Evolutionary conservation across 1,284 basidiomycete species (phyloP), one percentile per base, ranked within the genome.

Genomic region (Calocybe gambosa): DNA sequence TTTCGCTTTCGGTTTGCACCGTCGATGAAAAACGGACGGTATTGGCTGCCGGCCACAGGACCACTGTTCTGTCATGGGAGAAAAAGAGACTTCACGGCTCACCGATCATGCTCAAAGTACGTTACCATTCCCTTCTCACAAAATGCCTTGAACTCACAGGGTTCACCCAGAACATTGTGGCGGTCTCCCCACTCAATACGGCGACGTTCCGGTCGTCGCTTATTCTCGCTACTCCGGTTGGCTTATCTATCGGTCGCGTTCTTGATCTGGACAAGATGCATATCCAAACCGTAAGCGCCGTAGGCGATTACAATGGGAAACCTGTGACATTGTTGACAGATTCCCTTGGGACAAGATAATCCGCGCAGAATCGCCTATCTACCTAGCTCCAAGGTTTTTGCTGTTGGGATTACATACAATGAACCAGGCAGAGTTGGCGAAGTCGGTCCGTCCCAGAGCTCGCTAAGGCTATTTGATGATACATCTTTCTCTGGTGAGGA

Each of bases 251-350:
- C 36, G 85, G 85, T 8, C 70, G 68, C 13, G 70, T 91, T 12
- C 69, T 70, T n/a, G 78, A 83, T 46, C 67, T 91, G 8, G 83
- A 89, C 57, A 89, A 89, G 66, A 74, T 92, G 61, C 87, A 93
- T 54, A 82, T 93, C 31, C 79, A 83, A 50, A 78, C 88, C 25
- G 85, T 91, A 59, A 50, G 77, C 59, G 28, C 15, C 29, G 6
- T 23, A 2, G 23, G 15, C 12, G 15, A 15, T 5, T 34, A 5
- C 15, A 34, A 34, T 15, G 31, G 13, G n/a, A 34, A 34, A n/a
- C 3, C 15, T 34, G 2, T 34, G 31, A 34, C 8, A 5, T n/a
- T 15, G n/a, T 34, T 35, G 39, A 2, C 55, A 91, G 89, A 68
- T 85, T 20, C 71, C 78, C 25, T 64, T 91, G 3, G 88, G 85